Evolutionary conservation across 148 eudicot genomes (phyloP).

Genomic region (Fallopia convolvulus): DNA sequence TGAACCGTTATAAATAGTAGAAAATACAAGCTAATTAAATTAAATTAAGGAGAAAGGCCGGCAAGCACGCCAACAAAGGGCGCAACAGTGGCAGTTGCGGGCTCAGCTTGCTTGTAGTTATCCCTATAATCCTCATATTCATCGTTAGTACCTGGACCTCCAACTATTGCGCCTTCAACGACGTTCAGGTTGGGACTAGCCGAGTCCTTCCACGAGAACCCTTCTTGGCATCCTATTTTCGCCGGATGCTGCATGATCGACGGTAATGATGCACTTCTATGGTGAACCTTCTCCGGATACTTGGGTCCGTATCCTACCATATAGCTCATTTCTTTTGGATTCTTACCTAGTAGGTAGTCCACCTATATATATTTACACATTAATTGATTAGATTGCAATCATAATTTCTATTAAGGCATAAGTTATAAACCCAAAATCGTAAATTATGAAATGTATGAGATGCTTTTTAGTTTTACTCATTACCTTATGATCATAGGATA

Average conservation of each 20-base stretch:
- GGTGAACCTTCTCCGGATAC: constrained; percentile 40
- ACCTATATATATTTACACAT: constrained; percentile 15
- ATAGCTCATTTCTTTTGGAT: constrained; percentile 38
- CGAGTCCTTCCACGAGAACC: constrained; percentile 31
- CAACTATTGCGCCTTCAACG: constrained; percentile 41
- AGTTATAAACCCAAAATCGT: too few species aligned
- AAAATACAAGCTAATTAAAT: background rate
- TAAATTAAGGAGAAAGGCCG: background rate
- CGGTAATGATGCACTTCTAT: constrained; percentile 46
- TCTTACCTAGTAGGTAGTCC: constrained; percentile 43
- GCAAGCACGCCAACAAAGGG: too few species aligned
- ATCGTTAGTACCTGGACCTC: constrained; percentile 46
- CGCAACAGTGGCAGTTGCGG: too few species aligned
- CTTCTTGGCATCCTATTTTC: constrained; percentile 31
- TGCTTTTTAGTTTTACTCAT: too few species aligned
- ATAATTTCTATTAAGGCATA: background rate
- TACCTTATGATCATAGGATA: too few species aligned
- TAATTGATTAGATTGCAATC: background rate
- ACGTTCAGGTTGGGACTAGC: constrained; percentile 35
- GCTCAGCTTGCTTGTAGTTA: background rate
- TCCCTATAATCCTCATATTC: constrained; percentile 27
- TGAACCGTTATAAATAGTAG: background rate
- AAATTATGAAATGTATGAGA: too few species aligned
- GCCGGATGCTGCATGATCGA: constrained; percentile 23
- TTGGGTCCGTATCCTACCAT: constrained; percentile 45